Evolutionary conservation across 306 rosid species (phyloP), one percentile per base, ranked within the genome.

Genomic region (Rosa multiflora): DNA sequence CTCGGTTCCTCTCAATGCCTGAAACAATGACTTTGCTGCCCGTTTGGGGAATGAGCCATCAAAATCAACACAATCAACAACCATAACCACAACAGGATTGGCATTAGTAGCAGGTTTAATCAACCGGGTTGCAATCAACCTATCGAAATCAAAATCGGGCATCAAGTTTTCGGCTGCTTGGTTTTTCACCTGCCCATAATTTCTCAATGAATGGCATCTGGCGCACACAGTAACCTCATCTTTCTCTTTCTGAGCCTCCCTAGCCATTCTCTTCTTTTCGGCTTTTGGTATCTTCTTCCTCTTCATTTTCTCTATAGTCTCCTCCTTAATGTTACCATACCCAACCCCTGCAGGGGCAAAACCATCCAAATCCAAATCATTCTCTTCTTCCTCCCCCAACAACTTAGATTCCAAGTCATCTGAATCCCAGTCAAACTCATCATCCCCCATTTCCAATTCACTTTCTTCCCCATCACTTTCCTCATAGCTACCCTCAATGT

Each of bases 221-320:
- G 98, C 98, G 76, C 98, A 92, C 29, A 94, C 92, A 0, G 97
- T 91, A 20, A 86, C 97, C 88, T 90, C 98, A n/a, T 94, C 98
- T 80, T 83, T 91, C 88, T 83, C 90, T 75, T 85, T 92, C 58
- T 72, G 81, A 83, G 88, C 90, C 78, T 94, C 98, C 83, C 94
- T 92, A 32, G 83, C 89, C 85, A 83, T 71, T 83, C 79, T 91
- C 87, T 87, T 94, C 90, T 82, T 94, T 83, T 92, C 93, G 4
- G 97, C 86, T 79, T 92, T 92, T 0, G 98, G 83, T 23, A 90
- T 86, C 81, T 85, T 92, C 88, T 89, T 89, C 86, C 80, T 92
- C 91, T 79, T 85, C n/a, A 76, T 46, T 80, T 81, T 90, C 87
- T 91, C 89, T 78, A 88, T 9, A 0, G 83, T 76, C 81, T 92